Evolutionary conservation across 768 basidiomycete genomes (phyloP).

Genomic region (Agaricus subrufescens): DNA sequence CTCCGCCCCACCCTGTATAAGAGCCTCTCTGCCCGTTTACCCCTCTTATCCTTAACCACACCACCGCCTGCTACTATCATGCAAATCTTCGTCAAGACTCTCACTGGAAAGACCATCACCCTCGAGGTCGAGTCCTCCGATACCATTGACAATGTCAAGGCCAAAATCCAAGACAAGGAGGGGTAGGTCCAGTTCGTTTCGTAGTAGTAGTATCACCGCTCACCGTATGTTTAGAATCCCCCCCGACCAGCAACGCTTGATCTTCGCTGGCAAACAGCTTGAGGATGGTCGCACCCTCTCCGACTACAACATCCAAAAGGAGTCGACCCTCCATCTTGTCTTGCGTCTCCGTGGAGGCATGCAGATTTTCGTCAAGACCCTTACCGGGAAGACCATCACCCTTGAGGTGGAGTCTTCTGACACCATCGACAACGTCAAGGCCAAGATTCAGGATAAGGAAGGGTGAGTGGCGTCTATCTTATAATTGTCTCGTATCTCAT

Average conservation of each 20-base stretch:
- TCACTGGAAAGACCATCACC: slow-evolving; percentile 91
- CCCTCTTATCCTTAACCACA: slow-evolving; percentile 12
- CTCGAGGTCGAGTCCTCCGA: slow-evolving; percentile 79
- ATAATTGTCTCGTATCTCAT: not conserved
- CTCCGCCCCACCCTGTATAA: slow-evolving; percentile 32
- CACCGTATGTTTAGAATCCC: slow-evolving; percentile 44
- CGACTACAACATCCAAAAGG: slow-evolving; percentile 94
- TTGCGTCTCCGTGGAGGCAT: slow-evolving; percentile 90
- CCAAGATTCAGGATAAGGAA: slow-evolving; percentile 94
- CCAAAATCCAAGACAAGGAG: slow-evolving; percentile 86
- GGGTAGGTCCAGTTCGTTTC: slow-evolving; percentile 28
- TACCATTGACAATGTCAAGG: slow-evolving; percentile 74
- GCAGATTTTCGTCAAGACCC: slow-evolving; percentile 80
- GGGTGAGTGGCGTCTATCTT: slow-evolving; percentile 27
- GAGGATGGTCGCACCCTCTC: slow-evolving; percentile 91
- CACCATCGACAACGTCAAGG: slow-evolving; percentile 84
- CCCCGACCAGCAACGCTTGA: slow-evolving; percentile 91
- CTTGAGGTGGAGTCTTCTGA: slow-evolving; percentile 85
- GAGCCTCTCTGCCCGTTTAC: slow-evolving; percentile 10
- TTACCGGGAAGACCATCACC: slow-evolving; percentile 92
- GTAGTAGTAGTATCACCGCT: not conserved
- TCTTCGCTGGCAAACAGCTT: slow-evolving; percentile 94
- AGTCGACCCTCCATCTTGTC: slow-evolving; percentile 86
- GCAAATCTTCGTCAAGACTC: slow-evolving; percentile 60
- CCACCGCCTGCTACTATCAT: slow-evolving; percentile 22